These are phyloP conservation scores for Taphrina flavorubra DNA, from an alignment of 1,139 yeast genomes.

Conservation along the genomic window DNA sequence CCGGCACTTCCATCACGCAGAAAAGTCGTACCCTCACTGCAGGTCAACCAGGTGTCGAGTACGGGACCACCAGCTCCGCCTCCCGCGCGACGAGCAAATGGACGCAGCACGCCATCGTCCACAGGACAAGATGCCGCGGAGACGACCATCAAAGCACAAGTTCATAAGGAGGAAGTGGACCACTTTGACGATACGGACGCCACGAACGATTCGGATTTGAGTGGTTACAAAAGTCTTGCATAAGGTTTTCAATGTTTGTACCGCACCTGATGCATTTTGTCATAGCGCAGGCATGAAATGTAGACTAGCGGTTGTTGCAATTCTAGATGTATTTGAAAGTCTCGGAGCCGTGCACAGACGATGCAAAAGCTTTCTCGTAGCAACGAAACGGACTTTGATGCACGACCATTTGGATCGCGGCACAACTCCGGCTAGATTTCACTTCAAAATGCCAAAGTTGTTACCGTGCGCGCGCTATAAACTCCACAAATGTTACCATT, in stretches of 20 bases:
- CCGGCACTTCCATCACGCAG: conserved; percentile 27
- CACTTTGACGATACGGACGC: conserved; percentile 8
- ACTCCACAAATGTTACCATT: too few relatives aligned
- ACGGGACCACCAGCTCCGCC: conserved; percentile 12
- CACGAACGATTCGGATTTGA: conserved; percentile 4
- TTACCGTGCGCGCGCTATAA: too few relatives aligned
- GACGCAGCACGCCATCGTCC: neutral
- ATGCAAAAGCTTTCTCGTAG: too few relatives aligned
- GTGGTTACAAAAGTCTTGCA: conserved; percentile 17
- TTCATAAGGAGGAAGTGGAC: neutral
- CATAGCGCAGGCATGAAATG: neutral
- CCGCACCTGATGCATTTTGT: neutral
- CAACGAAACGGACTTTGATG: too few relatives aligned
- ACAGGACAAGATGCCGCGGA: neutral
- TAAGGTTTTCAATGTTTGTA: neutral
- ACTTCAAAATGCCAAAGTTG: too few relatives aligned
- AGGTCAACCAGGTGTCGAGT: neutral
- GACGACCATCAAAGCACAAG: conserved; percentile 6
- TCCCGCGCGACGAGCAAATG: neutral
- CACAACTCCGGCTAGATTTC: too few relatives aligned
- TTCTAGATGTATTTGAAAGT: neutral
- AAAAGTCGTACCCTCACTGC: conserved; percentile 6
- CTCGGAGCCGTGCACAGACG: too few relatives aligned
- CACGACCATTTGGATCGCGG: too few relatives aligned
- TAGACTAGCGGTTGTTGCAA: neutral